Conservation (phyloP, 345 rosid genomes). For the Pugionium dolabratum region DNA sequence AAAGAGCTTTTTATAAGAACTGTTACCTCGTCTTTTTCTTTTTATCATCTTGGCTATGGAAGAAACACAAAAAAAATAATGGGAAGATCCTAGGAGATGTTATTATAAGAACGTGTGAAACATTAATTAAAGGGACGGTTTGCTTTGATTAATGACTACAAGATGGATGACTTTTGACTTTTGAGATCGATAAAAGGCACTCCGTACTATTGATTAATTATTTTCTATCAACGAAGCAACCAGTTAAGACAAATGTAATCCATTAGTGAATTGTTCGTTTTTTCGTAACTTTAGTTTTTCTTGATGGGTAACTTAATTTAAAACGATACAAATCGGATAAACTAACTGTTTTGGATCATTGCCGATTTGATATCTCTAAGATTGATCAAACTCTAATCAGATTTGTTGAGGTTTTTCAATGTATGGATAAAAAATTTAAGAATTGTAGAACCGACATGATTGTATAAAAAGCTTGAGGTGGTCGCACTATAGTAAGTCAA, state of each 20-base stretch:
- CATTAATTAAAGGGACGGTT: slow-evolving; percentile 18
- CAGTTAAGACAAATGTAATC: too few relatives aligned
- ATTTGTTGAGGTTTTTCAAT: background rate
- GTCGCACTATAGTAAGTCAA: slow-evolving; percentile 24
- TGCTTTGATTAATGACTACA: slow-evolving; percentile 8
- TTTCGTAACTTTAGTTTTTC: too few relatives aligned
- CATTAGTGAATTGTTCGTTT: too few relatives aligned
- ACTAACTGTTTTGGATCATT: background rate
- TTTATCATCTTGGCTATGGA: slow-evolving; percentile 20
- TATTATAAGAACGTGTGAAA: slow-evolving; percentile 33
- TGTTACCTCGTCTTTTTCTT: slow-evolving; percentile 5
- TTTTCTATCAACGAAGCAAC: background rate
- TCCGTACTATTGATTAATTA: background rate
- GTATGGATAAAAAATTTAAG: too few relatives aligned
- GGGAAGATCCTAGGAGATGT: slow-evolving; percentile 22
- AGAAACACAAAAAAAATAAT: slow-evolving; percentile 3
- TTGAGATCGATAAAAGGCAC: slow-evolving; percentile 20
- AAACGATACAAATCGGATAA: background rate
- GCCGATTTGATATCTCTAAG: too few relatives aligned
- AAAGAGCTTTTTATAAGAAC: slow-evolving; percentile 22
- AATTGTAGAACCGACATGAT: background rate
- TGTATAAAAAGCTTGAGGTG: background rate
- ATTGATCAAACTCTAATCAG: too few relatives aligned
- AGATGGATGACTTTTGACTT: slow-evolving; percentile 39
- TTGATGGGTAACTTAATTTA: background rate